Conservation (phyloP, 805 yeast species). For the Ogataea methylovora region DNA sequence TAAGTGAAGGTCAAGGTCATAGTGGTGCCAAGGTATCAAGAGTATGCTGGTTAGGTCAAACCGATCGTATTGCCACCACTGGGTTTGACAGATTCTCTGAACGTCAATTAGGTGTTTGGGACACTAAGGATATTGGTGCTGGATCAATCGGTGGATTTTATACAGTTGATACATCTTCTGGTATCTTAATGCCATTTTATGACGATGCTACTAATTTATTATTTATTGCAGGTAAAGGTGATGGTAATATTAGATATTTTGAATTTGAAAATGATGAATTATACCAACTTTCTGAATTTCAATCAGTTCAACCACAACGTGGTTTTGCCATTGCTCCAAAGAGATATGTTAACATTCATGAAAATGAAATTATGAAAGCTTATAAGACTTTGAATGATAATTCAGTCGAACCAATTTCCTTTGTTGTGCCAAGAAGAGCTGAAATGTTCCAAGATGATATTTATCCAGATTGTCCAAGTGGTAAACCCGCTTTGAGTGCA, state of each 20-base stretch:
- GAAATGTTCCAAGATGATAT: conserved; percentile 91
- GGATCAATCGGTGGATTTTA: conserved; percentile 91
- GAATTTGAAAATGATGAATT: conserved; percentile 84
- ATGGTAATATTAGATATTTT: conserved; percentile 91
- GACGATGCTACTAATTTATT: conserved; percentile 76
- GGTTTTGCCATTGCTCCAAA: conserved; percentile 92
- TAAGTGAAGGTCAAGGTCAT: conserved; percentile 85
- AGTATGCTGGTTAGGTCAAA: conserved; percentile 83
- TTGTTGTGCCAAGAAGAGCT: conserved; percentile 88
- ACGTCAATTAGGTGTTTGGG: conserved; percentile 95
- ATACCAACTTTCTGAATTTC: conserved; percentile 79
- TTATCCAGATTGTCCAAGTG: conserved; percentile 85
- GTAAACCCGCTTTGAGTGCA: conserved; percentile 69
- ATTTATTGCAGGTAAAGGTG: conserved; percentile 95
- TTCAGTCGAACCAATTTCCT: conserved; percentile 83
- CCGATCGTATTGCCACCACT: conserved; percentile 81
- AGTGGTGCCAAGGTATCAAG: conserved; percentile 88
- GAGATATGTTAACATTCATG: conserved; percentile 65
- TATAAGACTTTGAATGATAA: conserved; percentile 86
- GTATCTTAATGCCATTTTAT: conserved; percentile 85
- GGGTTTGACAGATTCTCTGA: conserved; percentile 92
- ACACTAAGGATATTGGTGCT: conserved; percentile 56
- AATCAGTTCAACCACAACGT: conserved; percentile 89
- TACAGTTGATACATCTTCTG: conserved; percentile 83
- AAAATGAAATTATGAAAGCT: conserved; percentile 75